Evolutionary conservation across 345 rosid genomes (phyloP), one percentile per base, ranked within the genome.

Genomic region (Cardiospermum halicacabum): DNA sequence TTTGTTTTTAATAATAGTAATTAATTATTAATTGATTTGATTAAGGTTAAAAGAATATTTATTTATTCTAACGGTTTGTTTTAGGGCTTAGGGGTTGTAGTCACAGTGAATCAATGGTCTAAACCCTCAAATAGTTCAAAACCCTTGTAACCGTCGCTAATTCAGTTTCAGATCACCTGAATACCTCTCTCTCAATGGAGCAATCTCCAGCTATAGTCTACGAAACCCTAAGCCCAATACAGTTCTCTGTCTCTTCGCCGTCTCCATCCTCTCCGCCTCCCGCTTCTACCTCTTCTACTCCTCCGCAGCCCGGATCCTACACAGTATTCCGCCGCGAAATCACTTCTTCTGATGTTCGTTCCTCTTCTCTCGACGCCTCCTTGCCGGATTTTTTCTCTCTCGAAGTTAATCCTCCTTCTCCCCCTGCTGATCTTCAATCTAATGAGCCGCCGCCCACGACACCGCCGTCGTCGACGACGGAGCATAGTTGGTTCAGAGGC

Each of bases 301-400:
- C 62, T 7, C 9, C 70, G 39, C 55, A 71, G 22, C 67, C 62
- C 26, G 78, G 83, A 32, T 76, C 81, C 19, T 93, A 84, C 67
- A 72, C 85, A 9, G 89, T 93, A 31, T 79, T 77, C 72, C 86
- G 97, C 73, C 86, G 84, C 57, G 92, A 93, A 73, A 82, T 93
- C 51, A 81, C 97, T 3, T 80, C 75, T 48, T 55, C 76, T 16
- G 53, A 72, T 11, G 60, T 57, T 13, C 67, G 56, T 7, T 43
- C 65, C 19, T 40, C 75, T 40, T 55, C 77, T 18, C 62, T 61
- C 13, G 85, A 68, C n/a, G 70, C 84, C 45, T 58, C 64, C 1
- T 82, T 86, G 5, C 72, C 71, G 3, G 96, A 93, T 77, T 93
- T 77, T 70, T 85, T 90, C 77, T 86, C 94, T 9, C 88, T 93